A percentile compares a stretch with the other conserved stretches of the same genome.
Conservation (phyloP, 768 basidiomycete species). For the Cystobasidiopsis lactophilus region DNA sequence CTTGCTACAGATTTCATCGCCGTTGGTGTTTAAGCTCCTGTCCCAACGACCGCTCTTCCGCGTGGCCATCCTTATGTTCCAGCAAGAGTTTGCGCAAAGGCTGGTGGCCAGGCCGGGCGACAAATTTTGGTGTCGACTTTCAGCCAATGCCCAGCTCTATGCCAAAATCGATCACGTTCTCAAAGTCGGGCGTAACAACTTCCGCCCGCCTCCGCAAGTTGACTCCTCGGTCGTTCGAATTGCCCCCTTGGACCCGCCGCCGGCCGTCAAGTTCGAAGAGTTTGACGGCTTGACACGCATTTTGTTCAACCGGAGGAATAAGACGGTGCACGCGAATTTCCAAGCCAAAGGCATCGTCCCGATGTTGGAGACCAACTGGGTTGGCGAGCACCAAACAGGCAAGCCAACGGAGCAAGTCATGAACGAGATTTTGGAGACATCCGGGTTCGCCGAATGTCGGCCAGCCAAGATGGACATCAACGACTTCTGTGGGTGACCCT, state of each 20-base stretch:
- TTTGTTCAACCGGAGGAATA: slow-evolving; percentile 71
- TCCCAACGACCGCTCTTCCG: slow-evolving; percentile 89
- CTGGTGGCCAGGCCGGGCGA: slow-evolving; percentile 67
- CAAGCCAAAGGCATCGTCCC: slow-evolving; percentile 74
- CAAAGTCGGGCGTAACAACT: slow-evolving; percentile 91
- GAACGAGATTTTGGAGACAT: slow-evolving; percentile 48
- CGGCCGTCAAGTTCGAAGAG: slow-evolving; percentile 85
- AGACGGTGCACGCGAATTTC: slow-evolving; percentile 71
- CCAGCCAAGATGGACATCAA: slow-evolving; percentile 86
- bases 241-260: slow-evolving; percentile 80
- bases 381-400: slow-evolving; percentile 48
- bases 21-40: slow-evolving; percentile 84
- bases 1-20: slow-evolving; percentile 54
- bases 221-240: slow-evolving; percentile 81
- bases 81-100: slow-evolving; percentile 88
- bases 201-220: slow-evolving; percentile 83
- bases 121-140: slow-evolving; percentile 73
- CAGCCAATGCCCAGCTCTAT: slow-evolving; percentile 93
- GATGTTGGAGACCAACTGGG: slow-evolving; percentile 80
- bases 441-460: slow-evolving; percentile 50
- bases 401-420: slow-evolving; percentile 29
- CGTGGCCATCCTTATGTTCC: slow-evolving; percentile 96
- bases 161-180: slow-evolving; percentile 89
- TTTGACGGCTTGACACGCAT: slow-evolving; percentile 89
- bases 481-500: slow-evolving; percentile 33